A percentile compares a stretch with the other conserved stretches of the same genome.
Evolutionary conservation across 306 rosid genomes (phyloP).

Genomic region (Fagus sylvatica): DNA sequence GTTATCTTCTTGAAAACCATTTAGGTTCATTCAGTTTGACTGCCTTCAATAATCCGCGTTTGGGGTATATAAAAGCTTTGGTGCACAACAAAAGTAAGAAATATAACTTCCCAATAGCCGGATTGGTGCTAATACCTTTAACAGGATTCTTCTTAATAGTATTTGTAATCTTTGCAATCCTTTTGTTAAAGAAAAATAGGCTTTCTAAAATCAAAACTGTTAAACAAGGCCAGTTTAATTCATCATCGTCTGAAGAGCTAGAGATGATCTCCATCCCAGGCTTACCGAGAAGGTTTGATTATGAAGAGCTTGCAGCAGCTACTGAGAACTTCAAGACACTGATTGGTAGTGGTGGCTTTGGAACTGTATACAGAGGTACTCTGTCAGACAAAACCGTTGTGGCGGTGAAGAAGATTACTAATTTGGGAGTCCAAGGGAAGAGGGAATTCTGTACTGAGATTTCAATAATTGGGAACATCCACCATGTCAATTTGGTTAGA

Average conservation of each 20-base stretch:
- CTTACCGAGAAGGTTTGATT: slow-evolving; percentile 73
- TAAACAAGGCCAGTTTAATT: slow-evolving; percentile 42
- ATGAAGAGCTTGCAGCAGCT: slow-evolving; percentile 65
- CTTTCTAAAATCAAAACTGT: slow-evolving; percentile 31
- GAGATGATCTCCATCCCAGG: slow-evolving; percentile 78
- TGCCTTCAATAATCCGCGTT: slow-evolving; percentile 20
- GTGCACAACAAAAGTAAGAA: slow-evolving; percentile 1
- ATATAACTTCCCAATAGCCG: slow-evolving; percentile 54
- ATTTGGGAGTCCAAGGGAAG: slow-evolving; percentile 73
- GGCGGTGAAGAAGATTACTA: slow-evolving; percentile 87
- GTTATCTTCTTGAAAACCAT: slow-evolving; percentile 54
- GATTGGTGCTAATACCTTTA: slow-evolving; percentile 59
- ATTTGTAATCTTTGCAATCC: slow-evolving; percentile 29
- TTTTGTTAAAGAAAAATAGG: slow-evolving; percentile 51
- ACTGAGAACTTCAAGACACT: slow-evolving; percentile 71
- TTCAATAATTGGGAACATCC: slow-evolving; percentile 77
- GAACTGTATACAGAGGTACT: slow-evolving; percentile 72
- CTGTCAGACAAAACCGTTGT: slow-evolving; percentile 64
- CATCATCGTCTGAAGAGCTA: slow-evolving; percentile 57
- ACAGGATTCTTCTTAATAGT: slow-evolving; percentile 44
- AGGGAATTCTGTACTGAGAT: slow-evolving; percentile 90
- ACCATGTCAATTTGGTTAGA: slow-evolving; percentile 82
- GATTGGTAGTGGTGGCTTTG: slow-evolving; percentile 87
- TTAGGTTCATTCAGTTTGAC: slow-evolving; percentile 62
- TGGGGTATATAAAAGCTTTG: slow-evolving; percentile 60